Evolutionary conservation across 2,329 filamentous ascomycete genomes (phyloP).

Genomic region (Chrysosporium keratinophilum): DNA sequence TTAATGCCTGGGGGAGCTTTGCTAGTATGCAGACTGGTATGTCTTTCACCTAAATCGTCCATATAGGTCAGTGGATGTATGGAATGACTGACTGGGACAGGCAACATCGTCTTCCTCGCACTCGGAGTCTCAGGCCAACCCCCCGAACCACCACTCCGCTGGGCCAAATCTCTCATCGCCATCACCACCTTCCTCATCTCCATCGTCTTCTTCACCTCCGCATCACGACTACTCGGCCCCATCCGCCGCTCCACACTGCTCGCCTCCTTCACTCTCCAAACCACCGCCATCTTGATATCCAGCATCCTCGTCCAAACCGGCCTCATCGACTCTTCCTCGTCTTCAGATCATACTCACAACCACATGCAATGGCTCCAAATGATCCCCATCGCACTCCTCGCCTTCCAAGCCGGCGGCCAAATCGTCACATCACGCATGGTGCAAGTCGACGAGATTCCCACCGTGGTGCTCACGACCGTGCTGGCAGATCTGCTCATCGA

Average conservation of each 20-base stretch:
- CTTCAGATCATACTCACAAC: slow-evolving; percentile 13
- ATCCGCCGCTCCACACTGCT: slow-evolving; percentile 32
- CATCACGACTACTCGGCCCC: slow-evolving; percentile 25
- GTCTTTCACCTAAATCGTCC: too few species aligned
- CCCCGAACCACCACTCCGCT: slow-evolving; percentile 31
- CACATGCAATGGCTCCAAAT: slow-evolving; percentile 29
- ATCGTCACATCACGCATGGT: slow-evolving; percentile 32
- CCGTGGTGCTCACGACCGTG: slow-evolving; percentile 34
- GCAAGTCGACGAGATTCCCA: slow-evolving; percentile 32
- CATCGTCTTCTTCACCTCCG: slow-evolving; percentile 32
- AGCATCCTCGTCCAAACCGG: slow-evolving; percentile 28
- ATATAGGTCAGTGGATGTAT: too few species aligned
- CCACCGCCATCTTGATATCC: slow-evolving; percentile 26
- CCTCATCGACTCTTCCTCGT: slow-evolving; percentile 25
- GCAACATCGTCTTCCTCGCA: slow-evolving; percentile 37
- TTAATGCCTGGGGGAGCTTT: slow-evolving; percentile 19
- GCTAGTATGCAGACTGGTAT: slow-evolving; percentile 18
- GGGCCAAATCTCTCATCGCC: slow-evolving; percentile 36
- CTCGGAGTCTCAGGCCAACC: slow-evolving; percentile 35
- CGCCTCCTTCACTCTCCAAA: slow-evolving; percentile 33
- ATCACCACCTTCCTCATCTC: slow-evolving; percentile 31
- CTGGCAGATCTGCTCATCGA: slow-evolving; percentile 34
- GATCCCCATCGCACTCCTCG: slow-evolving; percentile 30
- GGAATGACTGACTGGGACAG: slow-evolving; percentile 18
- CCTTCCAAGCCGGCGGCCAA: slow-evolving; percentile 35